Base-by-base conservation (phyloP, 2,329 filamentous ascomycete species). In the Penicillium griseofulvum region DNA sequence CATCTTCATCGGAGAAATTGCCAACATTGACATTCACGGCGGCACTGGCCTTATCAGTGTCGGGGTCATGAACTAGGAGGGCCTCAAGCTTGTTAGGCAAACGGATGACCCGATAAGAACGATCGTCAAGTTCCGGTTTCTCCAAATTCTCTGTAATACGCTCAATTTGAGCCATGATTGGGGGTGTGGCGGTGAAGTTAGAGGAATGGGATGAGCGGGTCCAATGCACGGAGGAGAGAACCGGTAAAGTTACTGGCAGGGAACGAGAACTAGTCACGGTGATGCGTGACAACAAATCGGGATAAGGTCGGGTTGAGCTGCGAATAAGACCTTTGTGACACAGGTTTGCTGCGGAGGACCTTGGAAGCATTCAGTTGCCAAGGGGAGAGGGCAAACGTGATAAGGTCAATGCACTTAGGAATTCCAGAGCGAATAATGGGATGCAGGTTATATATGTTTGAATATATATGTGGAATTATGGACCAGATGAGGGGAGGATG, bases 21-120 rank as follows among this genome's bases (percentile, higher is more conserved):
- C 94, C 94, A 34, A 97, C 93, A 73, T 96, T 92, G 70, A 97
- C 92, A 71, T 97, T 94, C 69, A 97, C 86, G 48, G 93, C 89
- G 10, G 93, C 94, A 68, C 91, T 96, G 61, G 94, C 92, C 81
- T 97, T 97, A 80, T 99, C 94, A 8, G 94, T 96, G 59, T 95
- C 88, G 1, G 90, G 84, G 76, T 99, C 94, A 71, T 97, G 93
- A 53, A 97, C 94, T 47, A 99, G 78, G 17, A 99, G 81, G 8
- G 87, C 93, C 79, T 99, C 93, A 16, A 99, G 83, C 72, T 92
- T 82, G 74, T 99, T 99, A 44, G 84, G 79, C 50, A 99, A 81
- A 50, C 86, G 84, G 65, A 97, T 87, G 60, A 99, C 91, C 55
- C 93, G 84, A 72, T 99, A 99, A 31, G 85, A 83, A 50, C 93